Evolutionary conservation across 2,329 filamentous ascomycete genomes (phyloP).

Genomic region (Zymoseptoria pseudotritici): DNA sequence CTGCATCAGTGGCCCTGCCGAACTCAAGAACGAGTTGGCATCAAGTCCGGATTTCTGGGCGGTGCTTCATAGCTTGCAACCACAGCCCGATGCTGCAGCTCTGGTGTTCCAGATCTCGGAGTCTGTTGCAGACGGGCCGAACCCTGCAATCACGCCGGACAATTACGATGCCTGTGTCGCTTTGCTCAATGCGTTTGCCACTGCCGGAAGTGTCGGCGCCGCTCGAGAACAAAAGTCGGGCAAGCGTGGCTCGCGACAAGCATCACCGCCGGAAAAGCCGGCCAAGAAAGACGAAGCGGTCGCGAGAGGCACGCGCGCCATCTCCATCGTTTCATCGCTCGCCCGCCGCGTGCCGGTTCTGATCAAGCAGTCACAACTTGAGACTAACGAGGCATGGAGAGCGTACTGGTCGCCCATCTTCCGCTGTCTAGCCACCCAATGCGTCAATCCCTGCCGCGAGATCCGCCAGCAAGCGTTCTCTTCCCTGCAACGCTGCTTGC

Average conservation of each 20-base stretch:
- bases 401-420: conserved; percentile 97
- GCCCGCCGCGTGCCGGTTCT: conserved; percentile 74
- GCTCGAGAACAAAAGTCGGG: conserved; percentile 52
- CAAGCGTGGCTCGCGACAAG: conserved; percentile 16
- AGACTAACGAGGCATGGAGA: conserved; percentile 70
- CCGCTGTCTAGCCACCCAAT: conserved; percentile 78
- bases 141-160: conserved; percentile 80
- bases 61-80: conserved; percentile 65
- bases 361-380: conserved; percentile 88
- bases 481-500: conserved; percentile 73
- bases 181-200: conserved; percentile 83
- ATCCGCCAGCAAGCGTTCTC: conserved; percentile 84
- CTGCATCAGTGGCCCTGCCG: conserved; percentile 70
- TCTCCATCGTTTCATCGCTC: conserved; percentile 74
- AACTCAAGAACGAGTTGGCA: conserved; percentile 84
- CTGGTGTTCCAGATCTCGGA: conserved; percentile 84
- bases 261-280: conserved; percentile 16
- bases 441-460: conserved; percentile 88
- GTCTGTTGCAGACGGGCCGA: conserved; percentile 63
- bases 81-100: conserved; percentile 57
- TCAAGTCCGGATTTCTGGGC: conserved; percentile 97
- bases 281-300: conserved; percentile 63
- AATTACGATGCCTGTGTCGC: conserved; percentile 87
- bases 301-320: conserved; percentile 68
- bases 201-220: conserved; percentile 67